Evolutionary conservation across 2,329 filamentous ascomycete species (phyloP).

Genomic region (Hirsutella minnesotensis): DNA sequence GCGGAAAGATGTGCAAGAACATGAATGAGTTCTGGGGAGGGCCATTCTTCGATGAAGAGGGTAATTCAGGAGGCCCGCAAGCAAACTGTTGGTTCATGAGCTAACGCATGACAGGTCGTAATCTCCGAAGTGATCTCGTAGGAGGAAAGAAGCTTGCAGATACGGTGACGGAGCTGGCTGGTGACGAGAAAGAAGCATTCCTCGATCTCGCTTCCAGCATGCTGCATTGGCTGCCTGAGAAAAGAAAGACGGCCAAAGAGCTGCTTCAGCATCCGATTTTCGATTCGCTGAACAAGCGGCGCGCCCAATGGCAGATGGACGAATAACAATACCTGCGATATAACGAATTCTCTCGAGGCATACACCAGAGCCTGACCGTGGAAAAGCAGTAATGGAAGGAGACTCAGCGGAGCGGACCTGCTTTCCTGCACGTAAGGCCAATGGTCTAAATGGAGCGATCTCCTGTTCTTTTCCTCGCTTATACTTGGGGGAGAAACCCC

Average conservation of each 20-base stretch:
- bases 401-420: too few species aligned
- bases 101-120: conserved; percentile 1
- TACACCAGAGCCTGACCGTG: too few species aligned
- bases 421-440: too few species aligned
- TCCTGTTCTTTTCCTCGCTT: too few species aligned
- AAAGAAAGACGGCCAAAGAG: conserved; percentile 12
- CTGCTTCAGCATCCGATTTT: conserved; percentile 9
- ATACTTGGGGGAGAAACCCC: too few species aligned
- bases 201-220: conserved; percentile 11
- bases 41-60: conserved; percentile 8
- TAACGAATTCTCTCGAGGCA: too few species aligned
- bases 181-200: conserved; percentile 11
- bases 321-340: not conserved
- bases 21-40: conserved; percentile 13
- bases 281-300: conserved; percentile 2
- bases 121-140: conserved; percentile 7
- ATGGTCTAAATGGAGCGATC: too few species aligned
- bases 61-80: too few species aligned
- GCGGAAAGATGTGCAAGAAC: conserved; percentile 5
- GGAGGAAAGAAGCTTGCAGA: conserved; percentile 3
- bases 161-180: conserved; percentile 9
- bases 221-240: conserved; percentile 14
- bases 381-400: too few species aligned
- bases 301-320: not conserved
- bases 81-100: not conserved